phyloP scores from a whole-genome alignment of 2,329 filamentous ascomycete species.

The Trichoderma endophyticum region DNA sequence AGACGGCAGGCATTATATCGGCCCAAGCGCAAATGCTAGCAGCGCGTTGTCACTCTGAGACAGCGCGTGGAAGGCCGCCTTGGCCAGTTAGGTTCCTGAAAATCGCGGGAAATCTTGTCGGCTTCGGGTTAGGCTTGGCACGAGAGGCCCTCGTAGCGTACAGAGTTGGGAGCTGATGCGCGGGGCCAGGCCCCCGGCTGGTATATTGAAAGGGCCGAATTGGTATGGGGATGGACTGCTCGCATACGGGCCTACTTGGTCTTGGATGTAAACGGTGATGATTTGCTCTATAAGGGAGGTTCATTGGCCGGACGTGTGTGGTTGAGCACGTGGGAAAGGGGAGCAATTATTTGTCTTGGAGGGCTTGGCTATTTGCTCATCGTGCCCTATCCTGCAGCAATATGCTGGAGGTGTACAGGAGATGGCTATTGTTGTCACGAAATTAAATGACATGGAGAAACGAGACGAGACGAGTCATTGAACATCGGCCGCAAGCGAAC shows the following conservation, averaged over 20 bases:
- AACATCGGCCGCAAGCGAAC: neutral
- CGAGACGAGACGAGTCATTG: neutral
- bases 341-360: neutral
- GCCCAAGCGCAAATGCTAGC: neutral
- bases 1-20: neutral
- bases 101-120: constrained; percentile 2
- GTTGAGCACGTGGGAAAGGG: neutral
- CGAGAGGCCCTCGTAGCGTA: neutral
- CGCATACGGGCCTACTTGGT: constrained; percentile 12
- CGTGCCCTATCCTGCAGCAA: neutral
- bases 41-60: neutral
- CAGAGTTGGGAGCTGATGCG: neutral
- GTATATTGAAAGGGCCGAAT: constrained; percentile 17
- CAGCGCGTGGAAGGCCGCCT: neutral
- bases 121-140: neutral
- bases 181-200: constrained; percentile 1
- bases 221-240: constrained; percentile 4
- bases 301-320: neutral
- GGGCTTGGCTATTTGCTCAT: neutral
- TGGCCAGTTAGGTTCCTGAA: neutral
- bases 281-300: neutral
- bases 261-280: neutral
- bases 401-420: neutral
- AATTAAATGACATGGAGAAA: neutral
- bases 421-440: neutral